Evolutionary conservation across 1,284 basidiomycete species (phyloP).

Genomic region (Papiliotrema nemorosa): DNA sequence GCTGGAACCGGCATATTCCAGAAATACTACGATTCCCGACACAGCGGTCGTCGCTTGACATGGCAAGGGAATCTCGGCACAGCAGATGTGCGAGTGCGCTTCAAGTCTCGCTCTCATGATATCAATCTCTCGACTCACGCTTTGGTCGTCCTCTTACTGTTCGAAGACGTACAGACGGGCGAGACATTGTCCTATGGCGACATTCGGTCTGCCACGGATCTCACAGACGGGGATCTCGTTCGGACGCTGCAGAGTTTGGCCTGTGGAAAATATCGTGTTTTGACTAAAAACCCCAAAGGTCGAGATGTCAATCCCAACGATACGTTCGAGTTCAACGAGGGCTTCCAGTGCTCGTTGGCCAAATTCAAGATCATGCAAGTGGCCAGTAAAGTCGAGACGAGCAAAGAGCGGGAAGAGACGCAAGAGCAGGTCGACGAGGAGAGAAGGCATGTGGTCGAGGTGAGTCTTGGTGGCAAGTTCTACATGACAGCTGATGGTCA

Average conservation of each 20-base stretch:
- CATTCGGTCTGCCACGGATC: slow-evolving; percentile 60
- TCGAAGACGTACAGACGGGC: slow-evolving; percentile 67
- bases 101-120: slow-evolving; percentile 79
- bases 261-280: slow-evolving; percentile 91
- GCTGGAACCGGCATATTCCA: slow-evolving; percentile 74
- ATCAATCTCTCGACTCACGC: slow-evolving; percentile 91
- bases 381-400: slow-evolving; percentile 77
- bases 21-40: slow-evolving; percentile 81
- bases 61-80: slow-evolving; percentile 94
- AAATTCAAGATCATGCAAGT: slow-evolving; percentile 94
- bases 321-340: slow-evolving; percentile 81
- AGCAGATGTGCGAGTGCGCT: slow-evolving; percentile 80
- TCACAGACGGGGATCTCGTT: slow-evolving; percentile 75
- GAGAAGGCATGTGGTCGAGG: slow-evolving; percentile 84
- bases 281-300: slow-evolving; percentile 86
- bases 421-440: slow-evolving; percentile 89
- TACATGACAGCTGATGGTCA: slow-evolving; percentile 42
- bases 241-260: slow-evolving; percentile 93
- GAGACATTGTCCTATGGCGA: slow-evolving; percentile 57
- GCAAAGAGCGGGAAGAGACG: slow-evolving; percentile 86
- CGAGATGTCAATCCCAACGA: slow-evolving; percentile 75
- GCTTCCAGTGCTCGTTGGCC: slow-evolving; percentile 75
- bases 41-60: slow-evolving; percentile 83
- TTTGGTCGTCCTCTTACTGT: slow-evolving; percentile 81
- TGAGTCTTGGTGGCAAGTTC: slow-evolving; percentile 44